Evolutionary conservation across 306 rosid genomes (phyloP).

Genomic region (Quercus ilex): DNA sequence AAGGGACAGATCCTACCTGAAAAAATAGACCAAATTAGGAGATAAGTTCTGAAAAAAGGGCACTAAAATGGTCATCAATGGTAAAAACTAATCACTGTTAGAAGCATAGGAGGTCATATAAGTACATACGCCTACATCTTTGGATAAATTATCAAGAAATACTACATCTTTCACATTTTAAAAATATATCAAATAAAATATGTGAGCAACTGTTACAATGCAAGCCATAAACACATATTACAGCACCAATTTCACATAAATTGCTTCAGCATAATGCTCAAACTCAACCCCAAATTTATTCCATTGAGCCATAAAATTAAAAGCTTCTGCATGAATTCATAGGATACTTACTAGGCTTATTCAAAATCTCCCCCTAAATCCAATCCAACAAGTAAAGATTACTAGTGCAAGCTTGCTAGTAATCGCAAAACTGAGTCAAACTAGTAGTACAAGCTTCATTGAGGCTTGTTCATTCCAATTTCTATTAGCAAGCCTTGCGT

Average conservation of each 20-base stretch:
- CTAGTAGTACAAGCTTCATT: no score
- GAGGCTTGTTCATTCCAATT: no score
- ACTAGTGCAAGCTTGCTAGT: no score
- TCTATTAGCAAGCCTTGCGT: no score
- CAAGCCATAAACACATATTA: background rate
- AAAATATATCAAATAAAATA: background rate
- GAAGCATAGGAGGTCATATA: background rate
- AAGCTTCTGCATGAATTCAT: background rate
- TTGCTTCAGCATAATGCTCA: background rate
- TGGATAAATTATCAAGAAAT: no score
- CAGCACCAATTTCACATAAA: background rate
- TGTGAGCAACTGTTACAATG: background rate
- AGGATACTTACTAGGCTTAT: background rate
- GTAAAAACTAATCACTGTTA: background rate
- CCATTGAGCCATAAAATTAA: background rate
- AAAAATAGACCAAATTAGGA: slow-evolving; percentile 1
- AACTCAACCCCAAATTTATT: background rate
- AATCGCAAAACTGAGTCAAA: no score
- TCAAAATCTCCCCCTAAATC: background rate
- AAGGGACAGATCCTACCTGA: slow-evolving; percentile 85
- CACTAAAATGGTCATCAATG: background rate
- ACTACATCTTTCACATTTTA: no score
- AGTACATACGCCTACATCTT: no score
- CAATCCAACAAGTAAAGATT: background rate
- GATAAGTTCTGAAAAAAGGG: background rate